phyloP scores from a whole-genome alignment of 805 yeast species.

The Nakazawaea ernobii region DNA sequence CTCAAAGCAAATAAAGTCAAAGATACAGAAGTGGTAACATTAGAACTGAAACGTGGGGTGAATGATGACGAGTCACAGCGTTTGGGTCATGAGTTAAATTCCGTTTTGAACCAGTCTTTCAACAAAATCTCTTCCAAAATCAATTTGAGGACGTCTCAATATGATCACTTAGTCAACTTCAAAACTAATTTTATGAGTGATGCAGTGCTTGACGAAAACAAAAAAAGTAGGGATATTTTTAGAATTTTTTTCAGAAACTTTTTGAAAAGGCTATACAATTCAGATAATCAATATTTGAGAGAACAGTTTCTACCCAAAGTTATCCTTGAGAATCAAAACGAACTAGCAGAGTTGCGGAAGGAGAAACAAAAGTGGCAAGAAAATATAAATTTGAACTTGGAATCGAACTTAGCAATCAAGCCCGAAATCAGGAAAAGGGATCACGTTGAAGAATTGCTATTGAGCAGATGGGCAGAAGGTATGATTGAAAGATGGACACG shows the following conservation, averaged over 20 bases:
- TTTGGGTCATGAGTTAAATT: slow-evolving; percentile 21
- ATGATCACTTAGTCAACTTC: slow-evolving; percentile 35
- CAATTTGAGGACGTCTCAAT: slow-evolving; percentile 49
- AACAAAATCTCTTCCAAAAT: slow-evolving; percentile 40
- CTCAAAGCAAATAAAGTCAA: background rate
- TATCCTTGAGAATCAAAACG: slow-evolving; percentile 18
- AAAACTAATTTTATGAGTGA: slow-evolving; percentile 29
- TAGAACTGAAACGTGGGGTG: slow-evolving; percentile 7
- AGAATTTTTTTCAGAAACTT: slow-evolving; percentile 24
- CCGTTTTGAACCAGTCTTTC: slow-evolving; percentile 36
- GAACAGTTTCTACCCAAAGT: slow-evolving; percentile 22
- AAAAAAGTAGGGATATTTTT: slow-evolving; percentile 23
- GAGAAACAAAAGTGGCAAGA: slow-evolving; percentile 1
- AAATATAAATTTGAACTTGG: background rate
- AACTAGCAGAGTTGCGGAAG: slow-evolving; percentile 12
- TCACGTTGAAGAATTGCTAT: slow-evolving; percentile 36
- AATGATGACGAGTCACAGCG: background rate
- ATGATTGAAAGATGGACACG: slow-evolving; percentile 18
- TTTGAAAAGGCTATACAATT: slow-evolving; percentile 25
- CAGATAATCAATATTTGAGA: slow-evolving; percentile 20
- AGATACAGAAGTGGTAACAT: slow-evolving; percentile 5
- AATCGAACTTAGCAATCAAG: background rate
- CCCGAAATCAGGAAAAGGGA: slow-evolving; percentile 17
- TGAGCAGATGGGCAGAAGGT: slow-evolving; percentile 45
- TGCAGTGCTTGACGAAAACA: slow-evolving; percentile 19